Evolutionary conservation across 2,329 filamentous ascomycete species (phyloP).

Genomic region (Talaromyces verruculosus): DNA sequence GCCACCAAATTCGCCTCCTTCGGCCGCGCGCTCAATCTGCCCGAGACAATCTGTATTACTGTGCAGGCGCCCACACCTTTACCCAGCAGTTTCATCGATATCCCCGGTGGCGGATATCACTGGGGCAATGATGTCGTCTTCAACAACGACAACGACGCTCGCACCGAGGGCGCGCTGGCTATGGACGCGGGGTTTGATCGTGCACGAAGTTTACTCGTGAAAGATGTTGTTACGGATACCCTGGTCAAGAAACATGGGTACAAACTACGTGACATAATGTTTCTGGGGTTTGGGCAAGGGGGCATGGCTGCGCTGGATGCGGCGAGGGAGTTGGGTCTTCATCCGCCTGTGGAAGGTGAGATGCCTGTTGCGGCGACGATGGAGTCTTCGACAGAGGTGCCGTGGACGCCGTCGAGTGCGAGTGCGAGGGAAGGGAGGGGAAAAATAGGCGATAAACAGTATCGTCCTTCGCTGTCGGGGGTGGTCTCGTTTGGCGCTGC

Average conservation of each 20-base stretch:
- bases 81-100: slow-evolving; percentile 62
- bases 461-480: slow-evolving; percentile 34
- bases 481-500: slow-evolving; percentile 47
- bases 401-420: not conserved
- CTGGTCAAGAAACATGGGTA: slow-evolving; percentile 61
- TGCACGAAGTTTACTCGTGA: slow-evolving; percentile 50
- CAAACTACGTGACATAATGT: slow-evolving; percentile 58
- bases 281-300: slow-evolving; percentile 69
- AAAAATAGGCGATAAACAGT: not conserved
- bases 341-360: slow-evolving; percentile 13
- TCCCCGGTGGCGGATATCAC: slow-evolving; percentile 53
- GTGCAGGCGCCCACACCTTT: slow-evolving; percentile 69
- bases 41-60: slow-evolving; percentile 73
- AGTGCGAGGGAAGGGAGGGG: not conserved
- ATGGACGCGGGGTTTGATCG: slow-evolving; percentile 62
- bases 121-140: slow-evolving; percentile 68
- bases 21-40: slow-evolving; percentile 67
- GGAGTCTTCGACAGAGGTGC: not conserved
- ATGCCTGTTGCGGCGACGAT: slow-evolving; percentile 8
- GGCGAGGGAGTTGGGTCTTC: slow-evolving; percentile 46
- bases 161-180: slow-evolving; percentile 55
- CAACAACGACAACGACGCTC: slow-evolving; percentile 41
- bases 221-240: slow-evolving; percentile 53
- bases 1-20: slow-evolving; percentile 68
- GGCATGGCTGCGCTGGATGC: slow-evolving; percentile 62